These are phyloP conservation scores for Kwoniella newhampshirensis DNA, from an alignment of 768 basidiomycete species.

Conservation along the genomic window DNA sequence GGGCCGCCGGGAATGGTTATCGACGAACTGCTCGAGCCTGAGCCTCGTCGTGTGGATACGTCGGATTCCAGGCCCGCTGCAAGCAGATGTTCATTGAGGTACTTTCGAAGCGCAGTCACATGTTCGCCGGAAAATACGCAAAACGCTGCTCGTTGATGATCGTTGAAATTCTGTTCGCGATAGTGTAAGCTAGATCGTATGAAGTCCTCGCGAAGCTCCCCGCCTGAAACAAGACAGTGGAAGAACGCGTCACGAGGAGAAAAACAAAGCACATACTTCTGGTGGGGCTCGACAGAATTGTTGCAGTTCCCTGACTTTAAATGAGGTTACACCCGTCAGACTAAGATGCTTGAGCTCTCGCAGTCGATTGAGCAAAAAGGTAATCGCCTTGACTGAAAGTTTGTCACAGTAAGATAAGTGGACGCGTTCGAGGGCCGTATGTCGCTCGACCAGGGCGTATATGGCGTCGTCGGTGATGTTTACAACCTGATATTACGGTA, in stretches of 20 bases:
- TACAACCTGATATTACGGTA: constrained; percentile 56
- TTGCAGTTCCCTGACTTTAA: constrained; percentile 79
- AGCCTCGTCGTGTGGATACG: constrained; percentile 31
- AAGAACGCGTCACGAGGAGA: neutral
- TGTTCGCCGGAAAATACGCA: constrained; percentile 96
- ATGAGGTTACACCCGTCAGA: constrained; percentile 92
- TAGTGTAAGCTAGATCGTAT: too few relatives aligned
- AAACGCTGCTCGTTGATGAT: constrained; percentile 81
- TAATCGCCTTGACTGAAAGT: constrained; percentile 84
- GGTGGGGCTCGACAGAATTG: constrained; percentile 87
- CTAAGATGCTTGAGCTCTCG: constrained; percentile 90
- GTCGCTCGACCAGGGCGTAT: constrained; percentile 78
- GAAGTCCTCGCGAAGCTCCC: too few relatives aligned
- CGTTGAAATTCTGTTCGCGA: constrained; percentile 90
- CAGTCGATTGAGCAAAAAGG: constrained; percentile 84
- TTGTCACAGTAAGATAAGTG: constrained; percentile 97
- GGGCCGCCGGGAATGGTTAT: constrained; percentile 28
- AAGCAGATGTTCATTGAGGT: constrained; percentile 56
- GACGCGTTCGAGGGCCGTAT: constrained; percentile 85
- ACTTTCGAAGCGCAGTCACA: constrained; percentile 75
- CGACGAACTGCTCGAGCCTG: constrained; percentile 27
- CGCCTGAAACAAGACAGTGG: neutral
- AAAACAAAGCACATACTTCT: constrained; percentile 59
- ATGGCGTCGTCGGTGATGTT: constrained; percentile 94
- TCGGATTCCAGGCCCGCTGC: constrained; percentile 17